These are phyloP conservation scores for Fusarium robinianum DNA, from an alignment of 2,329 filamentous ascomycete genomes.

Conservation along the genomic window DNA sequence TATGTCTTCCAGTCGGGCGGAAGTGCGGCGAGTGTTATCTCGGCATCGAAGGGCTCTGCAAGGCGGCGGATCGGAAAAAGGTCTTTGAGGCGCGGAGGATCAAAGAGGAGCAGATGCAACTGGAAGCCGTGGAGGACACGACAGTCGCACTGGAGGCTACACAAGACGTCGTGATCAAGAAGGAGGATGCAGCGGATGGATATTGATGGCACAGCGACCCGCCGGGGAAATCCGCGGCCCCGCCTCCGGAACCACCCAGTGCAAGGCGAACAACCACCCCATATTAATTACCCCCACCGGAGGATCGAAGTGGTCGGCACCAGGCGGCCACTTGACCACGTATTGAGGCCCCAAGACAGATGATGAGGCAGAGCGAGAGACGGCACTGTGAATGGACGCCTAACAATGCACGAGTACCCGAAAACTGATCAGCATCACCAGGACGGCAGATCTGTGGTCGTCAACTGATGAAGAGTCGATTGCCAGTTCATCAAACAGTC, in stretches of 20 bases:
- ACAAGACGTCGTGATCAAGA: constrained; percentile 32
- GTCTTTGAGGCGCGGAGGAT: constrained; percentile 59
- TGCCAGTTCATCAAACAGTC: too few relatives aligned
- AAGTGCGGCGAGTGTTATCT: constrained; percentile 87
- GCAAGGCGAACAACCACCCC: too few relatives aligned
- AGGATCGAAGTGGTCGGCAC: constrained; percentile 13
- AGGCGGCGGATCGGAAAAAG: constrained; percentile 68
- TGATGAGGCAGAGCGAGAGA: too few relatives aligned
- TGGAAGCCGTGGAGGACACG: constrained; percentile 31
- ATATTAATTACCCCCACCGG: constrained; percentile 26
- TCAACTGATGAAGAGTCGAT: too few relatives aligned
- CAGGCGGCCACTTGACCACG: constrained; percentile 29
- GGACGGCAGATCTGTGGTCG: constrained; percentile 27
- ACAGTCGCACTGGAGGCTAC: constrained; percentile 32
- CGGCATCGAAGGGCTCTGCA: constrained; percentile 75
- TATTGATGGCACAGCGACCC: constrained; percentile 16
- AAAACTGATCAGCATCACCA: constrained; percentile 13
- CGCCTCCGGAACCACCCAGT: constrained; percentile 31
- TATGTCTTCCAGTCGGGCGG: constrained; percentile 79
- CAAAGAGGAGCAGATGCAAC: constrained; percentile 37
- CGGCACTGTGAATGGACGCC: constrained; percentile 5
- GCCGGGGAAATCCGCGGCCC: constrained; percentile 23
- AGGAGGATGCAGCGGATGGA: constrained; percentile 36
- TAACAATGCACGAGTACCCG: constrained; percentile 1
- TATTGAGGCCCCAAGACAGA: constrained; percentile 19